These are phyloP conservation scores for Naganishia cerealis DNA, from an alignment of 1,284 basidiomycete genomes.

Conservation along the genomic window DNA sequence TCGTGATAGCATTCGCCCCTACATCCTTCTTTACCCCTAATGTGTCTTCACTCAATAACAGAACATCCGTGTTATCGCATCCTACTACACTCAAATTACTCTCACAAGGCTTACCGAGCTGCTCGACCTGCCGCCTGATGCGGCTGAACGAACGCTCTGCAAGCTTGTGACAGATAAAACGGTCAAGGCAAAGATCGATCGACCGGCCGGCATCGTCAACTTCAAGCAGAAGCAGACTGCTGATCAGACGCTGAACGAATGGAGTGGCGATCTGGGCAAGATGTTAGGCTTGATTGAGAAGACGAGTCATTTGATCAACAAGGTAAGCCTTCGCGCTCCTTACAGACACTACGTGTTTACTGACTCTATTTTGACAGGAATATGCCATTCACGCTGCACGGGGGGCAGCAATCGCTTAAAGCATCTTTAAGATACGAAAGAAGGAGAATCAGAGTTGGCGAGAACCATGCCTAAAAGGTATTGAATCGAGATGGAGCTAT, in stretches of 20 bases:
- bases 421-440: background rate
- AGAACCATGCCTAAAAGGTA: background rate
- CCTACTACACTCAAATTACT: slow-evolving; percentile 93
- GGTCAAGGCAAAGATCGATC: slow-evolving; percentile 90
- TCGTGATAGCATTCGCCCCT: slow-evolving; percentile 49
- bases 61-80: slow-evolving; percentile 92
- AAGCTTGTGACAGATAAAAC: slow-evolving; percentile 86
- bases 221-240: slow-evolving; percentile 74
- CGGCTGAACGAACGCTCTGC: slow-evolving; percentile 84
- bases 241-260: slow-evolving; percentile 91
- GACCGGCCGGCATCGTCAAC: slow-evolving; percentile 82
- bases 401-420: slow-evolving; percentile 17
- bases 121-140: slow-evolving; percentile 76
- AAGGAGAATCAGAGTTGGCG: background rate
- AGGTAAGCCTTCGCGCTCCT: slow-evolving; percentile 45
- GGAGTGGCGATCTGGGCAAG: slow-evolving; percentile 93
- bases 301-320: slow-evolving; percentile 58
- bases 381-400: slow-evolving; percentile 46
- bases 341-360: background rate
- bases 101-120: slow-evolving; percentile 78
- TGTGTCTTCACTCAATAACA: slow-evolving; percentile 46
- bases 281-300: slow-evolving; percentile 60
- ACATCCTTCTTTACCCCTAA: background rate
- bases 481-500: background rate
- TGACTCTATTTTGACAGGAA: slow-evolving; percentile 36